These are phyloP conservation scores for Elongisporangium prolatum DNA, from an alignment of 352 stramenopile genomes.

Conservation along the genomic window DNA sequence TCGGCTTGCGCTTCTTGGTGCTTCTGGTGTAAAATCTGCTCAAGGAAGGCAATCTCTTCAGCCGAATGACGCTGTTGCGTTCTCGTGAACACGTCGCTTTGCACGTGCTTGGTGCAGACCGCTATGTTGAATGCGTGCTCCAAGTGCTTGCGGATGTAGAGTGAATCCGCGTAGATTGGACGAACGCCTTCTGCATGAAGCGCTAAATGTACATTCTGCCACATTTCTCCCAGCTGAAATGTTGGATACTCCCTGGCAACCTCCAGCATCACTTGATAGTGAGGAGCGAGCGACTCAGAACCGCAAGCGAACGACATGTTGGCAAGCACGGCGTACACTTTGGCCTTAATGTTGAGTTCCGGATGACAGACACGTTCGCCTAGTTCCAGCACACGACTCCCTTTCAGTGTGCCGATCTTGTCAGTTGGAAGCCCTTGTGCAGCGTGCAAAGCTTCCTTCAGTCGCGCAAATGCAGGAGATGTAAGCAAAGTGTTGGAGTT, in stretches of 20 bases:
- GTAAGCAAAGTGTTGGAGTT: background rate
- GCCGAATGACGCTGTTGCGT: conserved; percentile 10
- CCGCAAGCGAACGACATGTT: conserved; percentile 54
- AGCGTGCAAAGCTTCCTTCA: conserved; percentile 65
- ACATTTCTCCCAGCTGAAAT: conserved; percentile 66
- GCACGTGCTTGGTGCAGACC: conserved; percentile 54
- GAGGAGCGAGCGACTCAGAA: conserved; percentile 21
- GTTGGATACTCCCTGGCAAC: conserved; percentile 68
- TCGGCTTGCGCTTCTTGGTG: conserved; percentile 63
- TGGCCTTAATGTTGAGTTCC: conserved; percentile 62
- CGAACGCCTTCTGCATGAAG: conserved; percentile 59
- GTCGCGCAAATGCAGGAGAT: conserved; percentile 60
- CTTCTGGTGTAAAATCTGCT: conserved; percentile 56
- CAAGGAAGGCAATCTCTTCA: conserved; percentile 42
- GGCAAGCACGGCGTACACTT: conserved; percentile 60
- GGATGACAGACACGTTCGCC: conserved; percentile 28
- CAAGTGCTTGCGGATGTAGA: conserved; percentile 69
- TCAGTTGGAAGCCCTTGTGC: conserved; percentile 24
- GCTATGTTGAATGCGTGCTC: conserved; percentile 69
- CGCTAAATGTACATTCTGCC: conserved; percentile 61
- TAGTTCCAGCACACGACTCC: conserved; percentile 25
- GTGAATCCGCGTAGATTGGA: conserved; percentile 67
- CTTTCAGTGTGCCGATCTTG: conserved; percentile 6
- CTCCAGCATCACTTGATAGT: conserved; percentile 67
- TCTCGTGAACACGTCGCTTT: conserved; percentile 40